phyloP scores from a whole-genome alignment of 345 rosid species.

The Eutrema yunnanense region DNA sequence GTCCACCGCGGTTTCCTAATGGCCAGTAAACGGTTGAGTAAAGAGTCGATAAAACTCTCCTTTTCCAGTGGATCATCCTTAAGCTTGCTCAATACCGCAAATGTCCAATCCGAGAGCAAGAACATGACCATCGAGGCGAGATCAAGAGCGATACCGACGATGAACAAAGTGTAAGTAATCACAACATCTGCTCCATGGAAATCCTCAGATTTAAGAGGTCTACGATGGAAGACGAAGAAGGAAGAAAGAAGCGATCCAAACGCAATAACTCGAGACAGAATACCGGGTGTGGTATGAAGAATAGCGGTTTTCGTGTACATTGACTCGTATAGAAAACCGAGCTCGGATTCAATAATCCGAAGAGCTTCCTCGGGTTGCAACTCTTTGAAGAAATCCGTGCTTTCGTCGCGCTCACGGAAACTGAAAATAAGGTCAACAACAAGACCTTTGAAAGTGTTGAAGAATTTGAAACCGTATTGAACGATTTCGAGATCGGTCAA shows the following conservation, averaged over 20 bases:
- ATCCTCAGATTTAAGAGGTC: slow-evolving; percentile 5
- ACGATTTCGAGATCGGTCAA: slow-evolving; percentile 24
- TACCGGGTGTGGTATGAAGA: slow-evolving; percentile 32
- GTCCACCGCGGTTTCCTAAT: slow-evolving; percentile 24
- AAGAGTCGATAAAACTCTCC: not conserved
- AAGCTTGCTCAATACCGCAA: slow-evolving; percentile 7
- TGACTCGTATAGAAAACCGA: slow-evolving; percentile 56
- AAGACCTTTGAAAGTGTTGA: slow-evolving; percentile 45
- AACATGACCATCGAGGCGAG: slow-evolving; percentile 31
- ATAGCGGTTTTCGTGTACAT: slow-evolving; percentile 48
- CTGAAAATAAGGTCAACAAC: slow-evolving; percentile 54
- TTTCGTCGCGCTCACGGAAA: slow-evolving; percentile 41
- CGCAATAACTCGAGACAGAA: slow-evolving; percentile 27
- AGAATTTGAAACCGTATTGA: slow-evolving; percentile 36
- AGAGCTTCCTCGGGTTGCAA: slow-evolving; percentile 35
- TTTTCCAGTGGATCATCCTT: slow-evolving; percentile 1
- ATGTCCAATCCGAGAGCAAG: slow-evolving; percentile 57
- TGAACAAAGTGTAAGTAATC: slow-evolving; percentile 46
- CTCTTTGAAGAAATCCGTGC: slow-evolving; percentile 36
- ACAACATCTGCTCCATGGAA: slow-evolving; percentile 36
- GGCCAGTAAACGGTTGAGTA: slow-evolving; percentile 17
- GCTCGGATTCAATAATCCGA: slow-evolving; percentile 50
- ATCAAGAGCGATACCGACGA: slow-evolving; percentile 50
- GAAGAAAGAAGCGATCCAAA: slow-evolving; percentile 28
- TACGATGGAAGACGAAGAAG: slow-evolving; percentile 32